Base-by-base conservation (phyloP, 345 rosid species). In the Dovyalis caffra region DNA sequence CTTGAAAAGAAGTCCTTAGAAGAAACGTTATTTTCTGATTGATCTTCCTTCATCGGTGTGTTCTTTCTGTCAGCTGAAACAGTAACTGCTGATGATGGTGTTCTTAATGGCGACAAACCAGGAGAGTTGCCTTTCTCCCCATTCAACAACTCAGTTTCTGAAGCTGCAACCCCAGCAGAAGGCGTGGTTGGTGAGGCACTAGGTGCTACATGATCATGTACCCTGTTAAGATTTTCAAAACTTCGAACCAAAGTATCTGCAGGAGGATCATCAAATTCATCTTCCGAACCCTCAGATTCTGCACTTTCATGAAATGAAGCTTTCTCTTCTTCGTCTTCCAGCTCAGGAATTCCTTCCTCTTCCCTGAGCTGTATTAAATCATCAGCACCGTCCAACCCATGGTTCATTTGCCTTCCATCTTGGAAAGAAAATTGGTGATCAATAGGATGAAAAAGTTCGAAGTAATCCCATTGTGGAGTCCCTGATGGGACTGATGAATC, bases 401-500 rank as follows among this genome's bases (percentile, higher is more conserved):
- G 84, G 61, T 66, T 77, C 74, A 18, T 37, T 70, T 80, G 84
- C 71, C 80, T 85, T 21, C 81, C 90, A 64, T 85, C 88, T 76
- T 84, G 87, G 74, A 84, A 82, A 34, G 98, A 84, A 76, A 88
- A 83, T 56, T 85, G 89, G 70, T 76, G 75, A 75, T 90, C 97
- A 31, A 83, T 81, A 23, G 96, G 93, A 79, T 88, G 93, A 77
- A 66, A 80, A 77, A 84, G 88, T 69, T 85, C 90, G 84, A 95
- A 93, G 82, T 81, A 95, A 85, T 95, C 99, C 99, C 99, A 95
- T 12, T 81, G 90, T 15, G 91, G 88, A 43, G 87, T 80, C 77
- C 83, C 91, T 60, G 91, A 67, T 4, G 90, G 87, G 62, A 73
- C 62, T 31, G 87, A 64, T 64, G 96, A 86, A 76, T 77, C 86